A percentile compares a stretch with the other conserved stretches of the same genome.
Conservation (phyloP, 768 basidiomycete genomes). For the Coprinellus micaceus region DNA sequence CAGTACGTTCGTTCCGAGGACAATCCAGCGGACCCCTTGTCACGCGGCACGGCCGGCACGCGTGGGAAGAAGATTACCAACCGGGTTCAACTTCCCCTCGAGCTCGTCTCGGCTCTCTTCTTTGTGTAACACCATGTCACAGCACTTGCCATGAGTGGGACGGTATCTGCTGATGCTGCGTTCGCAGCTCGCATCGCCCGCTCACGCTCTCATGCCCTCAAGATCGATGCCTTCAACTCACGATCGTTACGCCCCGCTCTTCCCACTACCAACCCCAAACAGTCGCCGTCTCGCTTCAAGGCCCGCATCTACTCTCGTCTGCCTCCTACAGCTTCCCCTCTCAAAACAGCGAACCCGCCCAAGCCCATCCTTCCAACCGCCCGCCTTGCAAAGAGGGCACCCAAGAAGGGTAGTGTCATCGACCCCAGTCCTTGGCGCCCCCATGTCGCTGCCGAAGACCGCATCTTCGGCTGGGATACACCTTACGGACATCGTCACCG, state of each 20-base stretch:
- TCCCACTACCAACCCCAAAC: too few relatives aligned
- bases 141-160: too few relatives aligned
- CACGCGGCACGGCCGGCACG: neutral
- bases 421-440: slow-evolving; percentile 11
- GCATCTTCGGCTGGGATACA: slow-evolving; percentile 16
- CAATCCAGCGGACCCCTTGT: slow-evolving; percentile 12
- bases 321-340: too few relatives aligned
- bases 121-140: neutral
- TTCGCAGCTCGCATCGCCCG: too few relatives aligned
- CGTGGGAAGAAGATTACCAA: neutral
- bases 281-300: too few relatives aligned
- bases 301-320: too few relatives aligned
- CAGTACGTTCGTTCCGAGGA: slow-evolving; percentile 3
- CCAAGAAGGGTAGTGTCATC: neutral
- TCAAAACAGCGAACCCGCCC: neutral
- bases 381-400: neutral
- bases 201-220: too few relatives aligned
- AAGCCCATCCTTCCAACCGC: neutral
- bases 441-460: slow-evolving; percentile 14
- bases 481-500: slow-evolving; percentile 7
- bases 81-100: slow-evolving; percentile 15
- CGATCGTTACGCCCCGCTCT: too few relatives aligned
- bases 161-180: too few relatives aligned
- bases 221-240: too few relatives aligned
- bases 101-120: slow-evolving; percentile 19